phyloP scores from a whole-genome alignment of 768 basidiomycete species.

The Kwoniella sp. region DNA sequence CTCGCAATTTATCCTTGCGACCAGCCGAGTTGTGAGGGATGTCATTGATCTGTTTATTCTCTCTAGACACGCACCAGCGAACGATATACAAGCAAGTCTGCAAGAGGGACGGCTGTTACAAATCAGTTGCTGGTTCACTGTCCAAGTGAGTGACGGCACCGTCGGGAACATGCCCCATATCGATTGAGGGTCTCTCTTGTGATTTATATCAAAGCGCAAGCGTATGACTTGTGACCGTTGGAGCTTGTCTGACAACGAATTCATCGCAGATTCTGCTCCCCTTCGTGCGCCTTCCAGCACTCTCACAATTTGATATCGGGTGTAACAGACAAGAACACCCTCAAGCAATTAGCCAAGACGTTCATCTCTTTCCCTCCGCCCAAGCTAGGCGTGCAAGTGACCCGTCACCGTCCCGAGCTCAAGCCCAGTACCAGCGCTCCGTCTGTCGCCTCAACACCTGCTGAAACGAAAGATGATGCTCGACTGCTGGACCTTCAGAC shows the following conservation, averaged over 20 bases:
- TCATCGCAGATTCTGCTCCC: slow-evolving; percentile 38
- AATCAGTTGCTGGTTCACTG: slow-evolving; percentile 20
- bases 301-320: slow-evolving; percentile 26
- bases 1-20: no score
- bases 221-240: neutral
- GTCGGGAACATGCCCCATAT: no score
- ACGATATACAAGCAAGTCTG: slow-evolving; percentile 36
- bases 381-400: slow-evolving; percentile 14
- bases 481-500: slow-evolving; percentile 12
- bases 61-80: slow-evolving; percentile 32
- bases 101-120: slow-evolving; percentile 35
- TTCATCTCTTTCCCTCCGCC: slow-evolving; percentile 38
- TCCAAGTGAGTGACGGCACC: slow-evolving; percentile 51
- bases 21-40: no score
- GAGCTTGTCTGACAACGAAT: neutral
- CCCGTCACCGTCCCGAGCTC: slow-evolving; percentile 16
- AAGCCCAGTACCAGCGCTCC: neutral
- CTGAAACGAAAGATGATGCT: neutral
- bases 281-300: slow-evolving; percentile 37
- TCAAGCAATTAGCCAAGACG: slow-evolving; percentile 30
- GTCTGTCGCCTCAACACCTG: no score
- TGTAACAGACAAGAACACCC: slow-evolving; percentile 35
- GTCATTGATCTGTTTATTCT: no score
- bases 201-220: neutral
- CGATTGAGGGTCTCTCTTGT: neutral